phyloP scores from a whole-genome alignment of 2,329 filamentous ascomycete genomes.

The Pseudopyricularia javanii region DNA sequence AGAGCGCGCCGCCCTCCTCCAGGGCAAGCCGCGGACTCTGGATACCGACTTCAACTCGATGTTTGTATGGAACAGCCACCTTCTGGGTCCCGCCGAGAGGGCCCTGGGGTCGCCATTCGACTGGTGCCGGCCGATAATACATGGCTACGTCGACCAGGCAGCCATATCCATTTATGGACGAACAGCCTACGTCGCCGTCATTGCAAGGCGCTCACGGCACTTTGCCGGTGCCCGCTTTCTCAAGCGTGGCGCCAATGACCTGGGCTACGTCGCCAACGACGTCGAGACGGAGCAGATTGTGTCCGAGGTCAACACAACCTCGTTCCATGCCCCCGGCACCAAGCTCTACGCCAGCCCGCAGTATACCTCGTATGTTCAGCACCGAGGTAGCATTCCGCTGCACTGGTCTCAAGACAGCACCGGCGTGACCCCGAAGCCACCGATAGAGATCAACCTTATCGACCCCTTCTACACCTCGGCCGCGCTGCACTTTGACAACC shows the following conservation, averaged over 20 bases:
- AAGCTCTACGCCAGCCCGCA: slow-evolving; percentile 77
- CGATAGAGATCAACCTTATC: slow-evolving; percentile 88
- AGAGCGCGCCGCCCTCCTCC: slow-evolving; percentile 59
- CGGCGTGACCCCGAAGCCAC: slow-evolving; percentile 89
- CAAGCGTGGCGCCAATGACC: slow-evolving; percentile 87
- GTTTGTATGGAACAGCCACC: slow-evolving; percentile 96
- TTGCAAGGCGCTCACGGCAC: slow-evolving; percentile 80
- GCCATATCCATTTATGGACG: slow-evolving; percentile 77
- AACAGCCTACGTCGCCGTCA: slow-evolving; percentile 82
- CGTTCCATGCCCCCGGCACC: slow-evolving; percentile 84
- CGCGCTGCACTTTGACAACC: slow-evolving; percentile 85
- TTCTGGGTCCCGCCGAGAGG: slow-evolving; percentile 62
- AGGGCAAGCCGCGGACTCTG: slow-evolving; percentile 46
- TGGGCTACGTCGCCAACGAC: slow-evolving; percentile 94
- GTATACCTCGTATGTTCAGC: slow-evolving; percentile 93
- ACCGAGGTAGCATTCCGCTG: slow-evolving; percentile 89
- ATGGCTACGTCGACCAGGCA: slow-evolving; percentile 91
- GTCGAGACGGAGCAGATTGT: slow-evolving; percentile 99
- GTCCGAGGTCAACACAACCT: slow-evolving; percentile 85
- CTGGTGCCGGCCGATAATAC: slow-evolving; percentile 92
- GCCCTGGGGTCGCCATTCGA: slow-evolving; percentile 74
- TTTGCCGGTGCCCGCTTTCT: slow-evolving; percentile 92
- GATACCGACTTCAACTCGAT: slow-evolving; percentile 72
- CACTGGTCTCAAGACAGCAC: slow-evolving; percentile 97
- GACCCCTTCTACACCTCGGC: slow-evolving; percentile 94